A percentile compares a stretch with the other conserved stretches of the same genome.
phyloP scores from a whole-genome alignment of 805 yeast species.

The Candida easanensis region DNA sequence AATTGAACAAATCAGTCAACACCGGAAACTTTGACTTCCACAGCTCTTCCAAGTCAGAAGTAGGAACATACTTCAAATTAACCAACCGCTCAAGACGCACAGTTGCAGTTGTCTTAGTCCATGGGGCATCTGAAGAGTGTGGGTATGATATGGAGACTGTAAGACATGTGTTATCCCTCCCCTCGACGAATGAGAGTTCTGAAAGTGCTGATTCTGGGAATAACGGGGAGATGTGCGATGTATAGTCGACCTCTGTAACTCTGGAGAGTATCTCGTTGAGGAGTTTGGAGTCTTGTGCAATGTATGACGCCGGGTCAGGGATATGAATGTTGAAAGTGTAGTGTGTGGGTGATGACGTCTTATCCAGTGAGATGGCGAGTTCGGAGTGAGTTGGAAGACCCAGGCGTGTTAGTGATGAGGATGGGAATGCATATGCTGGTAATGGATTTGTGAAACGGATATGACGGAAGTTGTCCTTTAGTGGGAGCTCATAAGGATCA shows the following conservation, averaged over 20 bases:
- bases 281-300: conserved; percentile 10
- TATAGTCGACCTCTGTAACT: conserved; percentile 7
- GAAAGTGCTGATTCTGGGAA: conserved; percentile 1
- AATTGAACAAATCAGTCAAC: conserved; percentile 16
- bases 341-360: conserved; percentile 4
- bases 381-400: conserved; percentile 7
- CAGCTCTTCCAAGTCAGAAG: conserved; percentile 15
- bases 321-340: conserved; percentile 17
- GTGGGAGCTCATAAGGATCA: background rate
- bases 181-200: conserved; percentile 6
- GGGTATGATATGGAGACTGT: conserved; percentile 16
- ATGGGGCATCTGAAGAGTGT: conserved; percentile 6
- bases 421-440: conserved; percentile 12
- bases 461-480: conserved; percentile 14
- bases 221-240: background rate
- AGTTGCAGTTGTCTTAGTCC: conserved; percentile 12
- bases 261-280: background rate
- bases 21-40: conserved; percentile 18
- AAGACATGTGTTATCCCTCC: conserved; percentile 4
- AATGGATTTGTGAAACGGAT: conserved; percentile 13
- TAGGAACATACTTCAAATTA: conserved; percentile 12
- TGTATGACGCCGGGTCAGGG: conserved; percentile 12
- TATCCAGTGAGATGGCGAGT: conserved; percentile 13
- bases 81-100: conserved; percentile 15
- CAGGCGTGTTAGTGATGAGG: background rate